Evolutionary conservation across 257 asterid species (phyloP).

Genomic region (Parsonsia alboflavescens): DNA sequence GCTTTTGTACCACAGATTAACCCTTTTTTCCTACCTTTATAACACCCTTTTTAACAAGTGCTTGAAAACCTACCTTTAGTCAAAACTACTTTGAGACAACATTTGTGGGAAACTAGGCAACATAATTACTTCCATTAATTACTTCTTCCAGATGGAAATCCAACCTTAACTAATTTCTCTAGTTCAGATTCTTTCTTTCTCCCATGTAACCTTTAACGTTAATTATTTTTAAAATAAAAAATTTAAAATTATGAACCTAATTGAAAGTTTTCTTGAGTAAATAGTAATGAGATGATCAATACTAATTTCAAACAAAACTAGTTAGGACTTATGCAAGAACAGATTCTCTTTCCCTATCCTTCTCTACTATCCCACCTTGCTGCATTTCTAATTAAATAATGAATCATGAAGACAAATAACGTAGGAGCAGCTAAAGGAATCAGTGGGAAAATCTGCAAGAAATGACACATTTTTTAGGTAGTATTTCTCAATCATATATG

Average conservation of each 20-base stretch:
- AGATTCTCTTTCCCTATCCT: neutral
- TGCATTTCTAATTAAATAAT: slow-evolving; percentile 2
- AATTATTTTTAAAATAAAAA: too few relatives aligned
- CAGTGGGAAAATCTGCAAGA: neutral
- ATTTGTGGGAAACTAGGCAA: slow-evolving; percentile 1
- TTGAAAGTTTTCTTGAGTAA: too few relatives aligned
- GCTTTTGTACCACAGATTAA: slow-evolving; percentile 9
- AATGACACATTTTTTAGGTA: neutral
- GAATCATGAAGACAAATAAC: neutral
- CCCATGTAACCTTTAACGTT: too few relatives aligned
- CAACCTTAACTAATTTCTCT: too few relatives aligned
- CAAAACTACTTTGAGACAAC: slow-evolving; percentile 15
- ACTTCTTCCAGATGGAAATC: slow-evolving; percentile 1
- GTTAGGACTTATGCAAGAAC: neutral
- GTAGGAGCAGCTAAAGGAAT: neutral
- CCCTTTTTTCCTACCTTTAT: neutral
- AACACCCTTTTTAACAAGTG: slow-evolving; percentile 19
- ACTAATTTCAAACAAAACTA: neutral
- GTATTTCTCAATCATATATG: neutral
- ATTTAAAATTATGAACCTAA: too few relatives aligned
- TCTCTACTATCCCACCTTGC: neutral
- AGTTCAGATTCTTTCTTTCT: too few relatives aligned
- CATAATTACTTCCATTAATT: slow-evolving; percentile 12
- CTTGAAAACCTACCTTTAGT: slow-evolving; percentile 21
- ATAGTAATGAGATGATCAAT: neutral